These are phyloP conservation scores for Metarhizium brunneum DNA, from an alignment of 2,329 filamentous ascomycete genomes.

Conservation along the genomic window DNA sequence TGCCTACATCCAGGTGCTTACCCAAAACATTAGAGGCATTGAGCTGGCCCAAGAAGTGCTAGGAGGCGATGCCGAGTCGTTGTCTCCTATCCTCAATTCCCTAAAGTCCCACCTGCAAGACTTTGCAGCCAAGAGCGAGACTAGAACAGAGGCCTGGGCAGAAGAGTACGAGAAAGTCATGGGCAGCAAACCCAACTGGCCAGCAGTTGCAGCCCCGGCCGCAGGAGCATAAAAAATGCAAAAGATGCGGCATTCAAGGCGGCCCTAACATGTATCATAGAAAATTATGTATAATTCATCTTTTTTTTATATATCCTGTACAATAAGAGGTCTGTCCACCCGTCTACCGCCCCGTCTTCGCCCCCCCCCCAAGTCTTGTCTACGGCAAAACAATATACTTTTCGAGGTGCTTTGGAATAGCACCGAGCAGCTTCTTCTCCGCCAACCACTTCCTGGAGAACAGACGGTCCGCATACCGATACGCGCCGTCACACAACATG, in stretches of 20 bases:
- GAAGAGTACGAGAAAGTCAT: constrained; percentile 16
- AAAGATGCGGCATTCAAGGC: neutral
- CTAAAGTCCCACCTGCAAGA: constrained; percentile 28
- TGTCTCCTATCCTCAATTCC: constrained; percentile 29
- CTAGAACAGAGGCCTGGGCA: constrained; percentile 12
- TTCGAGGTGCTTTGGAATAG: constrained; percentile 75
- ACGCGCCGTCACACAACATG: constrained; percentile 91
- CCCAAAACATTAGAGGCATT: constrained; percentile 31
- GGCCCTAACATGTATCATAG: neutral
- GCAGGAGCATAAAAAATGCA: neutral
- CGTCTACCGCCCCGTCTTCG: neutral
- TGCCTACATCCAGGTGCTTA: constrained; percentile 17
- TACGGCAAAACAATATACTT: constrained; percentile 92
- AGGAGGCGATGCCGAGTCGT: constrained; percentile 14
- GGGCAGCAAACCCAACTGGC: constrained; percentile 21
- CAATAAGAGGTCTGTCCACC: constrained; percentile 9
- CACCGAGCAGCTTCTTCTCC: constrained; percentile 71
- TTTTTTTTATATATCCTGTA: constrained; percentile 10
- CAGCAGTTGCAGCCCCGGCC: constrained; percentile 1
- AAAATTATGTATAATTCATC: constrained; percentile 13
- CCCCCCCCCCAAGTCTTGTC: constrained; percentile 1
- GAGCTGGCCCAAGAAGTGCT: constrained; percentile 34
- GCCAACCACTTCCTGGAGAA: constrained; percentile 89
- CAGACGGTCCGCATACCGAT: constrained; percentile 86
- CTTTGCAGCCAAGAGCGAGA: constrained; percentile 13